Evolutionary conservation across 202 grass and related monocot genomes (phyloP), one percentile per base, ranked within the genome.

Genomic region (Panicum virgatum): DNA sequence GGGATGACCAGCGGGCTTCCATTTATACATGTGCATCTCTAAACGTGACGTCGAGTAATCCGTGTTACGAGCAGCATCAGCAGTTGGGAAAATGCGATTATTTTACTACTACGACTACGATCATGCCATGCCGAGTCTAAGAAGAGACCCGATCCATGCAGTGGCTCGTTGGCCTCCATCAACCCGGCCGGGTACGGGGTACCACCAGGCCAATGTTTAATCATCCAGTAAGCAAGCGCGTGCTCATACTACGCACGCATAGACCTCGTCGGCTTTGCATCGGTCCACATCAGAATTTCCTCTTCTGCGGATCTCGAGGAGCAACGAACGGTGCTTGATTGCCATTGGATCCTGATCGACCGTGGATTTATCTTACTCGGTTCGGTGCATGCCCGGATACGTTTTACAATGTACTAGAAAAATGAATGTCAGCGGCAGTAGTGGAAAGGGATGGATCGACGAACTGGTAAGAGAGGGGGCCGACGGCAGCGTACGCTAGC

Each of bases 101-200:
- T 7, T 54, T 37, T 54, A 51, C 20, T 16, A n/a, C n/a, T n/a
- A n/a, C n/a, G n/a, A 62, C 3, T 12, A 14, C 8, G n/a, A n/a
- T n/a, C n/a, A n/a, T n/a, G n/a, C n/a, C n/a, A 26, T 71, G 29
- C 75, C 56, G 34, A 85, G 75, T 85, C 67, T 3, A 85, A 79
- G 11, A 20, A 63, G 20, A 73, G 83, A 85, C 83, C 57, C 36
- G 36, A 72, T 79, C 83, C 75, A 53, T 40, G 42, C 40, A n/a
- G 30, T 58, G 9, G 39, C 7, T 38, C 54, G 34, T 16, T 25
- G 45, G 40, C 19, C 10, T 12, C 6, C 3, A 59, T 78, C 16
- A 67, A 42, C 53, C 53, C 29, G 19, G 51, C 3, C 44, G n/a
- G n/a, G n/a, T n/a, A n/a, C n/a, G n/a, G n/a, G n/a, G n/a, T n/a